Evolutionary conservation across 805 yeast species (phyloP).

Genomic region (Cyberlindnera mycetangii): DNA sequence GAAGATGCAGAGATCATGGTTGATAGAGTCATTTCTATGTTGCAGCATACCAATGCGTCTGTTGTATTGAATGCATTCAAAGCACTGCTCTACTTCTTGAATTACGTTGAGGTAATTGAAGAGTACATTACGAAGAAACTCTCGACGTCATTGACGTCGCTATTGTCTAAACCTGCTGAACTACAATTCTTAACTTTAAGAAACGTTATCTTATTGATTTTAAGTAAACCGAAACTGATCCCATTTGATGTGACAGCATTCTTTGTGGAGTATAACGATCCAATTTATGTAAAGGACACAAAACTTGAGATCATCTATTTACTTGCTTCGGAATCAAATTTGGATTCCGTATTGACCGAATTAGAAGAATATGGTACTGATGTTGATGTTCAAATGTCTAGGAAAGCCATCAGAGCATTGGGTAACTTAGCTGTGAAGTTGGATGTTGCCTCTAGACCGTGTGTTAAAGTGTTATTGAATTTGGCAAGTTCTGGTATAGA

Average conservation of each 20-base stretch:
- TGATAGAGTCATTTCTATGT: constrained; percentile 61
- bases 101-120: constrained; percentile 61
- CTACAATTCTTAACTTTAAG: constrained; percentile 79
- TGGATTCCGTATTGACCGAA: constrained; percentile 64
- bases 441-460: constrained; percentile 54
- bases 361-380: constrained; percentile 85
- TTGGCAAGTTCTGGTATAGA: constrained; percentile 64
- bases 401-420: constrained; percentile 84
- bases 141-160: constrained; percentile 64
- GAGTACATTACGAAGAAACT: constrained; percentile 58
- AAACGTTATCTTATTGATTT: constrained; percentile 70
- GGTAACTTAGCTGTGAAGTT: constrained; percentile 86
- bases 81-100: constrained; percentile 65
- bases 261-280: constrained; percentile 81
- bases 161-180: constrained; percentile 76
- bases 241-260: constrained; percentile 72
- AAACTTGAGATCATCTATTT: constrained; percentile 83
- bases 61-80: constrained; percentile 78
- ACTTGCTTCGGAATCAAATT: constrained; percentile 64
- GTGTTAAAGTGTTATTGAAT: constrained; percentile 60
- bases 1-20: constrained; percentile 64
- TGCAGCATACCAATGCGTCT: constrained; percentile 78
- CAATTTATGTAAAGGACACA: constrained; percentile 84
- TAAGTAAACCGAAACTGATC: constrained; percentile 60
- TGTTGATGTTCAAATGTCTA: constrained; percentile 79